Evolutionary conservation across 192 early-diverging fungal species (phyloP), one percentile per base, ranked within the genome.

Genomic region (Backusella psychrophila): DNA sequence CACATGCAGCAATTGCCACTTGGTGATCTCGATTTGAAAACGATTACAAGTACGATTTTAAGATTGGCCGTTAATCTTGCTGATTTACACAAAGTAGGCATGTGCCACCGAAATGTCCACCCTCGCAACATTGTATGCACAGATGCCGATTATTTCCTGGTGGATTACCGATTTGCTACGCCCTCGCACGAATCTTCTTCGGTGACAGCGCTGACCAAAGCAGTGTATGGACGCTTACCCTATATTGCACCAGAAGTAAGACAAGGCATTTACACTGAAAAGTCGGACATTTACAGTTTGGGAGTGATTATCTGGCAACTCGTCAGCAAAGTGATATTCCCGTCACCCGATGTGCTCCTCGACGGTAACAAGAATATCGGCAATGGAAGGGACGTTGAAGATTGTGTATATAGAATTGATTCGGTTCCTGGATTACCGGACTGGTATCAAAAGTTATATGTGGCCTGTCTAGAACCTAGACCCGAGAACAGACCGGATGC

Each of bases 291-390:
- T 7, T 87, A 88, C 66, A 83, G 83, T 71, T 70, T 88, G 26
- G 87, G 87, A 15, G 81, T 88, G 29, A 84, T 88, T 44, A 79
- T 87, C 6, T 88, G 84, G 84, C 84, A 88, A 35, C 52, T 88
- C 0, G 80, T 85, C 38, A 81, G 78, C 41, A 75, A 75, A 53
- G 79, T 80, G 4, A 76, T 76, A 14, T 80, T 80, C 29, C 79
- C 79, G 23, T 76, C 79, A 33, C 77, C 77, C 3, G 77, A 78
- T 41, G 72, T 78, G 6, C 33, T 78, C 4, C 14, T 78, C n/a
- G 71, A 78, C 39, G 77, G 77, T 31, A n/a, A 67, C 11, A 70
- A 42, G 2, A 39, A 72, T 39, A 34, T n/a, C 7, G 53, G 56
- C 4, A 63, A n/a, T 14, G 56, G 56, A 63, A 29, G 56, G 26